Base-by-base conservation (phyloP, 108 stramenopile species). In the Skeletonema grethae region DNA sequence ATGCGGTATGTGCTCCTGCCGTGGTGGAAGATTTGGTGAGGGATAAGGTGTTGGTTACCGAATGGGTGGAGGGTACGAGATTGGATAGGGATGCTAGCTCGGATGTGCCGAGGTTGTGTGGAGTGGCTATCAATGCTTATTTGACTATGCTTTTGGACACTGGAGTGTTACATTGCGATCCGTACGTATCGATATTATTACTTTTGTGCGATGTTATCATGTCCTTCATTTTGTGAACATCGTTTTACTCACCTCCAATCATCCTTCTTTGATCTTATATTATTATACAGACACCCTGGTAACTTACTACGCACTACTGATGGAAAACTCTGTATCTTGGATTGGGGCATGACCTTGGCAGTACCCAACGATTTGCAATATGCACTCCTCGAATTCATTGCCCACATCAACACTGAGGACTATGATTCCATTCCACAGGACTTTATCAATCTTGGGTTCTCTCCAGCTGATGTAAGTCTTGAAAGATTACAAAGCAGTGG, bases 11-110 rank as follows among this genome's bases (percentile, higher is more conserved):
- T 64, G 91, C 91, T 24, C 94, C 94, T 1, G 66, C 74, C 18
- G 91, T 95, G 6, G 92, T 89, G 62, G 50, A 63, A 22, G 73
- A 85, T 6, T 41, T 90, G 67, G 77, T 81, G 6, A 61, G 90
- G 24, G 87, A 91, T 60, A 88, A 90, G 72, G 87, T 94, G 7
- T 77, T 96, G 72, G 93, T 96, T 16, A 94, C 94, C 29, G 90
- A 95, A 68, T 96, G 95, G 95, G 85, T 96, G n/a, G 89, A 92
- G 61, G 95, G 95, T 20, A 93, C 92, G 41, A 77, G 92, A 32
- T 75, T 93, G 61, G 92, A 93, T 75, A 50, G 63, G 32, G 86
- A 87, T 73, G 84, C 75, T 10, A 79, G 76, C 18, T 65, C 83
- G 9, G 92, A 93, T 72, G 88, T 93, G 5, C 92, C 92, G 4